Evolutionary conservation across 176 grass and related monocot genomes (phyloP), one percentile per base, ranked within the genome.

Genomic region (Paspalum vaginatum): DNA sequence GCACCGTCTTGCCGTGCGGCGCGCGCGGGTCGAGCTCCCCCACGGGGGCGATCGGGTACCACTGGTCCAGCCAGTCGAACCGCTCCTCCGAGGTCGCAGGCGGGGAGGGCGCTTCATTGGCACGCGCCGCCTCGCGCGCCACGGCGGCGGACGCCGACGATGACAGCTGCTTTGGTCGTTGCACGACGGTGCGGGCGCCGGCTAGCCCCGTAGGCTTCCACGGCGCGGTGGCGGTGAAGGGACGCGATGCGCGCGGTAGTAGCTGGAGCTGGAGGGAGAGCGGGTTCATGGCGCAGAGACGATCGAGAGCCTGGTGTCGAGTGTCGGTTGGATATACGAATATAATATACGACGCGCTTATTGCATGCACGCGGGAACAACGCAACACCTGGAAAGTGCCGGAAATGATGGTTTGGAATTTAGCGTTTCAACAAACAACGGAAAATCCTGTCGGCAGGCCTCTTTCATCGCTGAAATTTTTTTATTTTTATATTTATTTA

Each of bases 11-110:
- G 24, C 87, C 94, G 76, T 88, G 83, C 10, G 89, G 91, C 14
- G 89, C 87, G n/a, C 87, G 70, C 6, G 85, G 88, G 89, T 97
- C 94, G 6, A 97, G 91, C 61, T 97, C 94, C 85, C 82, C 71
- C 46, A 97, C 51, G 25, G 83, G 93, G 8, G 94, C 91, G 8
- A 97, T 32, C 32, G 32, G 32, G 32, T 32, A 32, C 32, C 32
- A 32, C 32, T 94, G 89, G 70, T 92, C 70, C 55, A 93, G 87
- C 89, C 91, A 97, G 65, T 94, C 91, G 86, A 97, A 94, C 21
- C 17, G 47, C 13, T 66, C 81, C 1, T 43, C 74, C 0, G 32
- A 32, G 3, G 25, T 2, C 53, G 74, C 68, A 46, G 81, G 64
- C 60, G 53, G 68, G 6, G 25, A n/a, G 14, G 53, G 70, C 41